Base-by-base conservation (phyloP, 495 filamentous ascomycete genomes). In the Xylaria scruposa region DNA sequence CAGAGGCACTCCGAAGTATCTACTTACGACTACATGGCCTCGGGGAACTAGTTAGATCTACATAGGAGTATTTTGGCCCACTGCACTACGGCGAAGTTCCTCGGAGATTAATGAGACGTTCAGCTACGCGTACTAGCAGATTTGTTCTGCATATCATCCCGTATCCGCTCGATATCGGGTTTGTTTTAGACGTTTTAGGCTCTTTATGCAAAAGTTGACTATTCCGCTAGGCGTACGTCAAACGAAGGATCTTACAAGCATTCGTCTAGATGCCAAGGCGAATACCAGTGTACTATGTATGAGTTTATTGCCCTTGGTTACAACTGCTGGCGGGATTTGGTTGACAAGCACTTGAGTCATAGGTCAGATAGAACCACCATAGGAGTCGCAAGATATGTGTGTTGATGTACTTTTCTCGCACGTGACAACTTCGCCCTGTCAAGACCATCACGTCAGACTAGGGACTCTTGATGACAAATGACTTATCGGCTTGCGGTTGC, bases 361-460 rank as follows among this genome's bases (percentile, higher is more conserved):
- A 12, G 26, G 29, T 31, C 24, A 56, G 29, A 17, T 58, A 58
- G 26, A 33, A 58, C 13, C 5, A 26, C 54, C 7, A 17, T 58
- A 51, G 47, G n/a, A 1, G n/a, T 51, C 12, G 49, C n/a, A 13
- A 53, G 24, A 53, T 53, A 26, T 26, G 49, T 24, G 49, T 53
- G 49, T 53, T 53, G 49, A 24, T 53, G n/a, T 36, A 40, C n/a
- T 3, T 31, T 31, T 12, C 9, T 61, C 15, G 29, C 17, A 7
- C 29, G 29, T 59, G 17, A 59, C 19, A 38, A 38, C 4, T 38
- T 8, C 36, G 6, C 36, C 36, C 8, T 38, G 7, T 8, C 8
- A 36, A 59, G 54, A n/a, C 31, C 21, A 63, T 46, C 60, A 63
- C 60, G 61, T 64, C 40, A 64, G 61, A 31, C n/a, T 26, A 49